phyloP scores from a whole-genome alignment of 2,329 filamentous ascomycete species.

The Monosporascus ibericus region DNA sequence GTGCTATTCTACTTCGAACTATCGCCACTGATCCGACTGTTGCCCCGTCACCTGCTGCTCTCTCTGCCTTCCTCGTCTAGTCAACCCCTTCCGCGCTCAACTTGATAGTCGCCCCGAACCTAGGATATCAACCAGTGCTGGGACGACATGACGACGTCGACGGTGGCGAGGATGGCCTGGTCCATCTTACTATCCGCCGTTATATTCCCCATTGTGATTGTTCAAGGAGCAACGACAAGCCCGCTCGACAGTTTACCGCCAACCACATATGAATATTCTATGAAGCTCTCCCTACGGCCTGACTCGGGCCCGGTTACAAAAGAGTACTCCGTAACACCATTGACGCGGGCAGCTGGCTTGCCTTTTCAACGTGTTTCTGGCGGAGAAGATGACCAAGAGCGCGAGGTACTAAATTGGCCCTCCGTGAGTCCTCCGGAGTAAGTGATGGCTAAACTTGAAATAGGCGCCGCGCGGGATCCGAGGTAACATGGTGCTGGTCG shows the following conservation, averaged over 20 bases:
- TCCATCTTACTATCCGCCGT: conserved; percentile 23
- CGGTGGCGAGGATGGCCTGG: conserved; percentile 29
- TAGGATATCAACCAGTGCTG: neutral
- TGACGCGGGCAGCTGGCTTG: conserved; percentile 20
- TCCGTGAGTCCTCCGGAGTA: neutral
- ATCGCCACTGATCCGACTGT: neutral
- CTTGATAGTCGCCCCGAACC: neutral
- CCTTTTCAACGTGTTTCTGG: conserved; percentile 8
- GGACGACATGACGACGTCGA: conserved; percentile 30
- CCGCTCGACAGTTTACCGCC: conserved; percentile 10
- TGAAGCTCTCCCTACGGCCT: conserved; percentile 15
- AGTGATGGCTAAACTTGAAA: conserved; percentile 8
- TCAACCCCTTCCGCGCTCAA: conserved; percentile 1
- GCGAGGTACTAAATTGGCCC: conserved; percentile 5
- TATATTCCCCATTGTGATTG: conserved; percentile 27
- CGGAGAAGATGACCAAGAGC: conserved; percentile 5
- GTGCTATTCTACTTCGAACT: neutral
- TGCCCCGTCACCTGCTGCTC: neutral
- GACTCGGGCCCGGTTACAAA: conserved; percentile 8
- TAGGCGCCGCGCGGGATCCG: conserved; percentile 36
- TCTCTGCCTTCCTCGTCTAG: neutral
- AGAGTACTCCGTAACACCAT: conserved; percentile 19
- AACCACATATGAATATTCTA: conserved; percentile 11
- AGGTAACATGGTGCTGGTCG: conserved; percentile 38
- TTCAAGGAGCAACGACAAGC: conserved; percentile 23